Percentiles rank a stretch among this genome's conserved stretches.
Conservation (phyloP, 78 protist species). For the Carpediemonas membranifera region DNA sequence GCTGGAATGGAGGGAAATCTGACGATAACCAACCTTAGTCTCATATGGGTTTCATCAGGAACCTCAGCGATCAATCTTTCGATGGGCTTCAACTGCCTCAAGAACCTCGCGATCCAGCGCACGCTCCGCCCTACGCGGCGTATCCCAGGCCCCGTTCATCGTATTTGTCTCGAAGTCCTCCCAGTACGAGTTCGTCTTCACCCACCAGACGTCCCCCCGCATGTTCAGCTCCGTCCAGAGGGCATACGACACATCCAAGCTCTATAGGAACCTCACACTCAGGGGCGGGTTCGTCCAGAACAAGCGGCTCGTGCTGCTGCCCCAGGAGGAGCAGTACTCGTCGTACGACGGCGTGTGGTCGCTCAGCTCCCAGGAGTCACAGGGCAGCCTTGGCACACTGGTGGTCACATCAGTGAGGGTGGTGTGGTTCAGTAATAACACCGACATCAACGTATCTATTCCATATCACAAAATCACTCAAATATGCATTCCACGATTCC, state of each 20-base stretch:
- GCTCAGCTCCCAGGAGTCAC: slow-evolving; percentile 56
- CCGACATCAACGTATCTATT: slow-evolving; percentile 62
- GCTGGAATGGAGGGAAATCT: slow-evolving; percentile 55
- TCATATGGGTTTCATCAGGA: slow-evolving; percentile 42
- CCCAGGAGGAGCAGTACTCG: slow-evolving; percentile 32
- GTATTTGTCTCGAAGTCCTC: slow-evolving; percentile 19
- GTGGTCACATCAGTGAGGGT: slow-evolving; percentile 52
- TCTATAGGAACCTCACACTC: slow-evolving; percentile 60
- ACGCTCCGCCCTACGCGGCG: slow-evolving; percentile 39
- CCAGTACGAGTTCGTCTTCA: slow-evolving; percentile 61
- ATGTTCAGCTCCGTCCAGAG: slow-evolving; percentile 62
- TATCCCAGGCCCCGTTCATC: slow-evolving; percentile 51
- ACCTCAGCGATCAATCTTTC: slow-evolving; percentile 23
- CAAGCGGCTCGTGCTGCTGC: slow-evolving; percentile 34
- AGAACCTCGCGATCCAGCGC: slow-evolving; percentile 35
- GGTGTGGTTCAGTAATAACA: slow-evolving; percentile 61
- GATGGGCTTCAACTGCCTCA: slow-evolving; percentile 45
- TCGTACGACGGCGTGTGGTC: slow-evolving; percentile 43
- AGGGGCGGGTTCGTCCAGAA: slow-evolving; percentile 54
- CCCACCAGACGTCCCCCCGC: slow-evolving; percentile 40
- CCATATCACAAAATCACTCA: slow-evolving; percentile 47
- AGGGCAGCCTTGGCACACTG: slow-evolving; percentile 63
- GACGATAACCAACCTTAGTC: slow-evolving; percentile 55
- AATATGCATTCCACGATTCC: slow-evolving; percentile 34
- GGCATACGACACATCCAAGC: slow-evolving; percentile 56